A percentile compares a stretch with the other conserved stretches of the same genome.
Conservation (phyloP, 1,139 yeast species). For the Sugiyamaella pinicola region DNA sequence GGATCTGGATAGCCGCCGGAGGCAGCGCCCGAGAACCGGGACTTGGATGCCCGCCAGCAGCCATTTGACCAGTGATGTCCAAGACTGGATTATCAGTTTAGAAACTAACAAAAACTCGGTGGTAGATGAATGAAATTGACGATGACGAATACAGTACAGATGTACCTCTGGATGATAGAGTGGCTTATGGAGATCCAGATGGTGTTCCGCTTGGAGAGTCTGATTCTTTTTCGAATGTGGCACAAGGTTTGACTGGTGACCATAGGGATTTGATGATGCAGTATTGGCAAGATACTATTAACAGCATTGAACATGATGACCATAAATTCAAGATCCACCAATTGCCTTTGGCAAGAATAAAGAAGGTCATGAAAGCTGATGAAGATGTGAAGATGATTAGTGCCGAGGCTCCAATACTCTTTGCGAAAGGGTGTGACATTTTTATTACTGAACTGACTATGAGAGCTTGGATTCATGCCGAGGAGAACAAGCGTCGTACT, state of each 20-base stretch:
- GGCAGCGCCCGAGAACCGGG: no score
- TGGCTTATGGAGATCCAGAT: constrained; percentile 25
- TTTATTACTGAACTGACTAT: constrained; percentile 94
- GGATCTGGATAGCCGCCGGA: no score
- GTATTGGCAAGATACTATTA: constrained; percentile 92
- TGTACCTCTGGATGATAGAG: constrained; percentile 17
- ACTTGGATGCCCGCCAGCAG: no score
- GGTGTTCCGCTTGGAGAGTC: constrained; percentile 23
- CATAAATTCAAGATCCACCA: constrained; percentile 95
- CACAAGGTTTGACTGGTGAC: constrained; percentile 84
- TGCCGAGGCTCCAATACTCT: constrained; percentile 95
- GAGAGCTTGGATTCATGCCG: constrained; percentile 99
- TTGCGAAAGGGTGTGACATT: constrained; percentile 97
- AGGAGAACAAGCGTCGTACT: constrained; percentile 91
- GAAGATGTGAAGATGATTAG: constrained; percentile 96
- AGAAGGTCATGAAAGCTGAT: constrained; percentile 96
- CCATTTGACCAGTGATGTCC: no score
- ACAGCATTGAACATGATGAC: constrained; percentile 83
- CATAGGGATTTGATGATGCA: constrained; percentile 89
- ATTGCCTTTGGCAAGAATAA: constrained; percentile 89
- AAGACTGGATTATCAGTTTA: neutral
- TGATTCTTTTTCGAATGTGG: constrained; percentile 74
- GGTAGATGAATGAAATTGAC: constrained; percentile 14
- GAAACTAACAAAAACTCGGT: constrained; percentile 8
- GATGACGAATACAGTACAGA: constrained; percentile 18